phyloP scores from a whole-genome alignment of 148 eudicot genomes.

The Talinum fruticosum region DNA sequence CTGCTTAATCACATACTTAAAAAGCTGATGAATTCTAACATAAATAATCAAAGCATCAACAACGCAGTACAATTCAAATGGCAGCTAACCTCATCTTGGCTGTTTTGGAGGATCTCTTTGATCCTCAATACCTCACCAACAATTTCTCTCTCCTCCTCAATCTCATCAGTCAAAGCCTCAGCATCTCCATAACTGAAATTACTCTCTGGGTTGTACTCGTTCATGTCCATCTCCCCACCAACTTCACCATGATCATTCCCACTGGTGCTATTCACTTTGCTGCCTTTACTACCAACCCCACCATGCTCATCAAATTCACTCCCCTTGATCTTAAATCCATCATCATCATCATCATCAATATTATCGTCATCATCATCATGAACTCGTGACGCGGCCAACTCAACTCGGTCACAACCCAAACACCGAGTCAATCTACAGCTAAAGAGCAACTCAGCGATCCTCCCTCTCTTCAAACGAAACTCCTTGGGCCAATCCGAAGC shows the following conservation, averaged over 20 bases:
- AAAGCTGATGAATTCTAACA: no score
- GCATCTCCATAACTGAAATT: constrained; percentile 70
- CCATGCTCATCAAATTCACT: constrained; percentile 34
- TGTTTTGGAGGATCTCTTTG: constrained; percentile 56
- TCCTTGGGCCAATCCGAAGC: constrained; percentile 81
- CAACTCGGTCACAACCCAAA: constrained; percentile 59
- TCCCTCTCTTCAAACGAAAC: constrained; percentile 49
- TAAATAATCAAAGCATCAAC: neutral
- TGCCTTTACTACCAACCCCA: constrained; percentile 51
- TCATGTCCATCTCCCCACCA: constrained; percentile 34
- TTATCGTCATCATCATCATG: constrained; percentile 25
- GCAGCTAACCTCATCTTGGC: constrained; percentile 58
- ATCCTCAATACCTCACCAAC: constrained; percentile 76
- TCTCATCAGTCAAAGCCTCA: constrained; percentile 81
- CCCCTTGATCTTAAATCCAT: constrained; percentile 11
- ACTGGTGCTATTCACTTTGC: constrained; percentile 52
- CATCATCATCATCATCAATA: constrained; percentile 22
- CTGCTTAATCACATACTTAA: no score
- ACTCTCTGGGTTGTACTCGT: constrained; percentile 26
- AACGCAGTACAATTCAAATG: neutral
- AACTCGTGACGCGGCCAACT: constrained; percentile 47
- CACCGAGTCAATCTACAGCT: constrained; percentile 52
- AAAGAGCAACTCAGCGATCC: constrained; percentile 67
- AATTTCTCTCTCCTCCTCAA: constrained; percentile 61
- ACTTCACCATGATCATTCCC: constrained; percentile 34